Conservation (phyloP, 345 rosid genomes). For the Capsella bursapastoris region DNA sequence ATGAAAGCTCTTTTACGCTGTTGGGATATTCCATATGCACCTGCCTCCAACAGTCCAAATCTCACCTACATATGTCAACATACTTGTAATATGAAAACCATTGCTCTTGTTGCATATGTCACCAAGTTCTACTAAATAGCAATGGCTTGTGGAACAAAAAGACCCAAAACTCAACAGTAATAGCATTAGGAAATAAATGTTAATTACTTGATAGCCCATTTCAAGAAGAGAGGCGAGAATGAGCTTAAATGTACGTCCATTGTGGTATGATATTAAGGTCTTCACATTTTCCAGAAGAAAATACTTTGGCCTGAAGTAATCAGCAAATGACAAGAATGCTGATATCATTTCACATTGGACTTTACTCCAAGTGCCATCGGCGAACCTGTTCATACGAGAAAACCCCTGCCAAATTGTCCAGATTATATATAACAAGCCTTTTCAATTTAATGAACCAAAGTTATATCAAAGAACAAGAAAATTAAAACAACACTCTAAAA, state of each 20-base stretch:
- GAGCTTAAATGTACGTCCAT: slow-evolving; percentile 80
- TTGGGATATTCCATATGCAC: slow-evolving; percentile 87
- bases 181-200: background rate
- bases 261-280: slow-evolving; percentile 77
- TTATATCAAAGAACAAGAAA: background rate
- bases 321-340: slow-evolving; percentile 67
- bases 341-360: slow-evolving; percentile 68
- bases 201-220: slow-evolving; percentile 60
- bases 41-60: slow-evolving; percentile 93
- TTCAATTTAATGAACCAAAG: background rate
- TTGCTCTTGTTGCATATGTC: background rate
- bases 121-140: background rate
- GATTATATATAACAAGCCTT: background rate
- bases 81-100: background rate
- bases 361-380: slow-evolving; percentile 71
- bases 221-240: slow-evolving; percentile 67
- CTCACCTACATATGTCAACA: slow-evolving; percentile 55
- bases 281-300: slow-evolving; percentile 90
- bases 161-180: background rate
- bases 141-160: background rate
- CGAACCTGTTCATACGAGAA: slow-evolving; percentile 84
- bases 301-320: slow-evolving; percentile 81
- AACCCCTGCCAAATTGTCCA: slow-evolving; percentile 66
- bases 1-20: slow-evolving; percentile 87
- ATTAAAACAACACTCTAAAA: background rate